phyloP scores from a whole-genome alignment of 1,284 basidiomycete species.

The Tilletia walkeri region DNA sequence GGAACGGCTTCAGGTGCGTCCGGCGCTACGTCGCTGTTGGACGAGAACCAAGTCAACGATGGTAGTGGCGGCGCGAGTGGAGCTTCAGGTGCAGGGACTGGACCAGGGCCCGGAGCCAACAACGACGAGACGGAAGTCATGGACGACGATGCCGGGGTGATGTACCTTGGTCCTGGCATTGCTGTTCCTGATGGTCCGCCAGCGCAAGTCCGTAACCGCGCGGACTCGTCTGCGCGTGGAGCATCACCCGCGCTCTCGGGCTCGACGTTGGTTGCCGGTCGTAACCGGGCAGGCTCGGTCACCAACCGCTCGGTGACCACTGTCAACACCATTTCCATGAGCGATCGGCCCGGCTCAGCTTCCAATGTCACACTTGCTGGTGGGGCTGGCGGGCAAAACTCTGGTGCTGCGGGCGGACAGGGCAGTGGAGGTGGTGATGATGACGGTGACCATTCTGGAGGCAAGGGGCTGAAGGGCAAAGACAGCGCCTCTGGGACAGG shows the following conservation, averaged over 20 bases:
- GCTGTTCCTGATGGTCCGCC: slow-evolving; percentile 43
- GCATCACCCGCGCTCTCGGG: slow-evolving; percentile 10
- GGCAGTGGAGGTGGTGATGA: background rate
- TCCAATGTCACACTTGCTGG: background rate
- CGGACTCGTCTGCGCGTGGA: slow-evolving; percentile 7
- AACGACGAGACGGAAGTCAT: slow-evolving; percentile 14
- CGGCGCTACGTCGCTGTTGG: slow-evolving; percentile 9
- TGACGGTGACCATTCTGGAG: background rate
- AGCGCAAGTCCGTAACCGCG: slow-evolving; percentile 20
- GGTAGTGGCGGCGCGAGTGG: background rate
- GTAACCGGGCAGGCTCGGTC: slow-evolving; percentile 4
- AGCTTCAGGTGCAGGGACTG: background rate
- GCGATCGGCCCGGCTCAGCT: background rate
- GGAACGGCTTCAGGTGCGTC: background rate
- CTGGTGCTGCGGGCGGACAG: background rate
- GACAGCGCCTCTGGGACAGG: background rate
- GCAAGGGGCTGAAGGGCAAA: slow-evolving; percentile 2
- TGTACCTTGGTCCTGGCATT: slow-evolving; percentile 46
- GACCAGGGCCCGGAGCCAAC: background rate
- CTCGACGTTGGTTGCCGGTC: background rate
- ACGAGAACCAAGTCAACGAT: slow-evolving; percentile 18
- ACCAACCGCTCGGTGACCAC: slow-evolving; percentile 6
- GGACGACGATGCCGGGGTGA: slow-evolving; percentile 34
- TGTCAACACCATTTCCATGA: background rate
- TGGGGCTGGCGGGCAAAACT: background rate